phyloP scores from a whole-genome alignment of 2,329 filamentous ascomycete genomes.

The Botrytis fragariae region DNA sequence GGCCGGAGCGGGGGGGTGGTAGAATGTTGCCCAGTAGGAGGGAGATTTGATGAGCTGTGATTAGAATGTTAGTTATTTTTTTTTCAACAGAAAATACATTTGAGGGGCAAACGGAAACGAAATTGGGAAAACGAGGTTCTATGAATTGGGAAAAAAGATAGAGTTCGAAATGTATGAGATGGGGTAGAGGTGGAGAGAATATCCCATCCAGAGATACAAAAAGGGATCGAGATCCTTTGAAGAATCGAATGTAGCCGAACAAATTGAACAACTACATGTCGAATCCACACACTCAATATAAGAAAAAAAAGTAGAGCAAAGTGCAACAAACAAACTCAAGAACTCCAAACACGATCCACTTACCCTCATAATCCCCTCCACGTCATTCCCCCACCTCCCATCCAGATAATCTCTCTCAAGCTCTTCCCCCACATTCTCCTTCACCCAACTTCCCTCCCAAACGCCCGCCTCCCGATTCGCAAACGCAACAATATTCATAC shows the following conservation, averaged over 20 bases:
- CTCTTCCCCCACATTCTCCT: not conserved
- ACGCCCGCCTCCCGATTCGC: conserved; percentile 34
- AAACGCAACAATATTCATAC: conserved; percentile 52
- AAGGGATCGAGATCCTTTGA: not conserved
- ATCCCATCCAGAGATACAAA: not conserved
- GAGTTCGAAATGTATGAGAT: not conserved
- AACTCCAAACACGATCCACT: not conserved
- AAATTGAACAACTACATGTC: accelerated
- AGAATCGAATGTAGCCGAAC: not conserved
- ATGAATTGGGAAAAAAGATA: not conserved
- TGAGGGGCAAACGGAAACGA: too few species aligned
- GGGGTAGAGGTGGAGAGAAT: too few species aligned
- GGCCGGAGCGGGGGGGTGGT: not conserved
- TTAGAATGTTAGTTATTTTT: not conserved
- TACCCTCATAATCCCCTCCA: conserved; percentile 3
- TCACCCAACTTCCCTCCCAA: conserved; percentile 35
- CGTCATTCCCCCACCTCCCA: conserved; percentile 1
- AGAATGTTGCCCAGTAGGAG: conserved; percentile 7
- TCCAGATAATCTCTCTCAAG: conserved; percentile 8
- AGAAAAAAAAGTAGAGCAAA: not conserved
- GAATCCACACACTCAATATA: not conserved
- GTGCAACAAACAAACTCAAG: not conserved
- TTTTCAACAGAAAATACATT: not conserved
- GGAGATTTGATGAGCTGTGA: not conserved
- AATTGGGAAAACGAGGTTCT: not conserved